Percentiles rank a stretch among this genome's conserved stretches.
These are phyloP conservation scores for Mortierella sp. DNA, from an alignment of 371 early-diverging fungal species.

Conservation along the genomic window DNA sequence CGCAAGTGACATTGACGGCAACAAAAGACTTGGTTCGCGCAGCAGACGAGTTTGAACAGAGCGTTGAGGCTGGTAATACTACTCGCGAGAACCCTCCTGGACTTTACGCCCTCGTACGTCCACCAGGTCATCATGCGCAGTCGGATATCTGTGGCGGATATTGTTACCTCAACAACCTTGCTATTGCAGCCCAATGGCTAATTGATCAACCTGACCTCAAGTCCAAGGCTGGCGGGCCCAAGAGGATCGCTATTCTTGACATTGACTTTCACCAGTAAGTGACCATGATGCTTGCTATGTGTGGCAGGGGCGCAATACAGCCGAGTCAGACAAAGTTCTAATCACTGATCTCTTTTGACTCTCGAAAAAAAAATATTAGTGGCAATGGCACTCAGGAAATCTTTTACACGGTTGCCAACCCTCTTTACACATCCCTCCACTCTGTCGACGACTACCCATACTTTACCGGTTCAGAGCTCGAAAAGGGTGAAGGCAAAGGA, in stretches of 20 bases:
- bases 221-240: conserved; percentile 41
- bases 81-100: conserved; percentile 40
- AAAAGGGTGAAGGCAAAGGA: conserved; percentile 69
- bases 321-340: not conserved
- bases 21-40: conserved; percentile 63
- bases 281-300: not conserved
- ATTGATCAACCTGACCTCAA: conserved; percentile 57
- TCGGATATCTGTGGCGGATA: conserved; percentile 70
- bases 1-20: conserved; percentile 75
- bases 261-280: conserved; percentile 79
- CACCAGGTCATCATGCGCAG: conserved; percentile 78
- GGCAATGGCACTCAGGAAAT: conserved; percentile 83
- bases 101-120: conserved; percentile 78
- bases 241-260: conserved; percentile 67
- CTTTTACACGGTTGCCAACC: conserved; percentile 71
- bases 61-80: conserved; percentile 6
- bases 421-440: conserved; percentile 72
- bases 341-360: not conserved
- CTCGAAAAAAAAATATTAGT: conserved; percentile 43
- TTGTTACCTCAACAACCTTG: conserved; percentile 73
- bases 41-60: conserved; percentile 29
- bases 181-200: conserved; percentile 69
- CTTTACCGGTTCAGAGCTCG: conserved; percentile 73
- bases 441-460: conserved; percentile 67
- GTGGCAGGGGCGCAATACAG: not conserved